Percentiles rank a stretch among this genome's conserved stretches.
phyloP scores from a whole-genome alignment of 140 eudicot species.

The Senecio squalidus region DNA sequence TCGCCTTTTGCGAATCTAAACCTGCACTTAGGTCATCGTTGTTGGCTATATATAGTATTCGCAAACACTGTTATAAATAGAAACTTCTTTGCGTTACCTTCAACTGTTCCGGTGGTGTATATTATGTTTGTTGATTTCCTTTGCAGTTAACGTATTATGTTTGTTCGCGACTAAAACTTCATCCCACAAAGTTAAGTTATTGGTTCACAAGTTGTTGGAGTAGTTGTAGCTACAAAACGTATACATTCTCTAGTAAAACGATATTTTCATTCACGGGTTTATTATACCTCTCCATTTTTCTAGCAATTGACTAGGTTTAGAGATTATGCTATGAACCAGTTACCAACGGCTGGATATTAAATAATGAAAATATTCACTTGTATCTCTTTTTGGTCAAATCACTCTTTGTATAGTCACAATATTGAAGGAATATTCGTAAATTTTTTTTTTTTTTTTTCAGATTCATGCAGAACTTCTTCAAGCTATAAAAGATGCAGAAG shows the following conservation, averaged over 20 bases:
- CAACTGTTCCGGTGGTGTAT: neutral
- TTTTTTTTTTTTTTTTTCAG: constrained; percentile 22
- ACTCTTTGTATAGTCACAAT: neutral
- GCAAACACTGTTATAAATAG: too few relatives aligned
- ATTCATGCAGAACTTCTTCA: constrained; percentile 81
- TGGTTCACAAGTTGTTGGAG: constrained; percentile 2
- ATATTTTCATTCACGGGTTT: neutral
- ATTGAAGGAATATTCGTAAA: neutral
- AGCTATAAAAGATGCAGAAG: constrained; percentile 87
- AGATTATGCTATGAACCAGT: neutral
- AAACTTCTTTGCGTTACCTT: neutral
- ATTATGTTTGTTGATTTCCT: neutral
- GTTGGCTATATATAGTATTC: too few relatives aligned
- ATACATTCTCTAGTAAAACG: neutral
- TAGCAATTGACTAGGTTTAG: neutral
- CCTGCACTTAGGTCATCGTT: too few relatives aligned
- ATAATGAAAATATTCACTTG: neutral
- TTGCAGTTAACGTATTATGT: neutral
- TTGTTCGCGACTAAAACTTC: neutral
- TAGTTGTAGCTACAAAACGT: neutral
- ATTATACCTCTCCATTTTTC: neutral
- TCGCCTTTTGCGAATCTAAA: too few relatives aligned
- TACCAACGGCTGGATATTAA: neutral
- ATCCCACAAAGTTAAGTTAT: neutral
- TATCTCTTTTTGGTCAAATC: neutral